Conservation (phyloP, 805 yeast genomes). For the Tetrapisispora iriomotensis region DNA sequence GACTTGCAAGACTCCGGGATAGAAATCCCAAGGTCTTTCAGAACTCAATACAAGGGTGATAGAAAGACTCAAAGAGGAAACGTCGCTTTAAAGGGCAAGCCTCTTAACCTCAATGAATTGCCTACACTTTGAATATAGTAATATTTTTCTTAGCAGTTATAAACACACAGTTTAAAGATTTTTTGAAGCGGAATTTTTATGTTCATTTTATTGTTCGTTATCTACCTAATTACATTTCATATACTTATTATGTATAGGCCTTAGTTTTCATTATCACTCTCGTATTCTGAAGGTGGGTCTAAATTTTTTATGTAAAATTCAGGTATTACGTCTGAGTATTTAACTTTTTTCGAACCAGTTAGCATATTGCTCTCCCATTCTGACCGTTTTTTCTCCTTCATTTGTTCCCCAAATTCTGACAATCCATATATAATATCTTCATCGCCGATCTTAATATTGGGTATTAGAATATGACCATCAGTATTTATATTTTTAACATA, state of each 20-base stretch:
- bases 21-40: constrained; percentile 8
- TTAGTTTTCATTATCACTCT: neutral
- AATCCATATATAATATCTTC: constrained; percentile 56
- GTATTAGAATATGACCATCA: neutral
- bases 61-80: neutral
- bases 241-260: neutral
- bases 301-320: constrained; percentile 11
- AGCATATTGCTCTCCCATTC: constrained; percentile 49
- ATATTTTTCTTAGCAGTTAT: neutral
- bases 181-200: neutral
- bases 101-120: neutral
- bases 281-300: constrained; percentile 2
- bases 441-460: constrained; percentile 26
- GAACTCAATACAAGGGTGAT: neutral
- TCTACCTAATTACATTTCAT: too few species aligned
- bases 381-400: constrained; percentile 39
- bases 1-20: neutral
- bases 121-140: neutral
- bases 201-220: neutral
- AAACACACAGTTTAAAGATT: too few species aligned
- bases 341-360: constrained; percentile 21
- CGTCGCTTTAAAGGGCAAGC: neutral
- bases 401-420: constrained; percentile 45
- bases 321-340: constrained; percentile 30
- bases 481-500: constrained; percentile 22